Percentiles rank a stretch among this genome's conserved stretches.
These are phyloP conservation scores for Phoma sp. DNA, from an alignment of 2,329 filamentous ascomycete genomes.

Conservation along the genomic window DNA sequence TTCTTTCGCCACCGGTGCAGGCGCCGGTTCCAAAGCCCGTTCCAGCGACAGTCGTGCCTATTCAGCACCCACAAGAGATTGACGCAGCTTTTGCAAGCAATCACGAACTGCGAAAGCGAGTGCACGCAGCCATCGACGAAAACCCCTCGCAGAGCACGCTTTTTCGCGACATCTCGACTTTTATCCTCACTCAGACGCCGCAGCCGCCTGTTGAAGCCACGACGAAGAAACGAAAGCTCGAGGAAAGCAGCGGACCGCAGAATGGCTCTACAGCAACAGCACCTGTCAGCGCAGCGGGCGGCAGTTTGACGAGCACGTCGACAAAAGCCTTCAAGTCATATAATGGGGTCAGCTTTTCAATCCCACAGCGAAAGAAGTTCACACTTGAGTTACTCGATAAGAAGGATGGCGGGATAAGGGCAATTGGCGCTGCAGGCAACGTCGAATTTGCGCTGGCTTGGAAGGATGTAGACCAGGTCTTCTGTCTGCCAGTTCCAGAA, in stretches of 20 bases:
- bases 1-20: constrained; percentile 13
- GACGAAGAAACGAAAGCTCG: constrained; percentile 49
- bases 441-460: constrained; percentile 61
- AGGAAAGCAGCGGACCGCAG: constrained; percentile 31
- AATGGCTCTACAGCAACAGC: constrained; percentile 17
- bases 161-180: constrained; percentile 47
- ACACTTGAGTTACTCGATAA: constrained; percentile 62
- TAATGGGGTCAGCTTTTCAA: constrained; percentile 63
- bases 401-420: constrained; percentile 53
- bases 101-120: constrained; percentile 45
- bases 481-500: constrained; percentile 68
- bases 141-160: constrained; percentile 40
- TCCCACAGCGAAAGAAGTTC: constrained; percentile 69
- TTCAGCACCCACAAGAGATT: constrained; percentile 36
- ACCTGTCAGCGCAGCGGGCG: constrained; percentile 2
- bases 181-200: constrained; percentile 37
- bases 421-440: constrained; percentile 57
- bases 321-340: constrained; percentile 40
- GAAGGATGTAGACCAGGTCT: constrained; percentile 61
- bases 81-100: constrained; percentile 44
- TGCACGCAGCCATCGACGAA: constrained; percentile 47
- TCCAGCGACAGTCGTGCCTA: constrained; percentile 9
- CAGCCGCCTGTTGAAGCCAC: constrained; percentile 34
- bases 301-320: constrained; percentile 28
- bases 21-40: constrained; percentile 2